Conservation (phyloP, 345 rosid species). For the Eucalyptus marginata region DNA sequence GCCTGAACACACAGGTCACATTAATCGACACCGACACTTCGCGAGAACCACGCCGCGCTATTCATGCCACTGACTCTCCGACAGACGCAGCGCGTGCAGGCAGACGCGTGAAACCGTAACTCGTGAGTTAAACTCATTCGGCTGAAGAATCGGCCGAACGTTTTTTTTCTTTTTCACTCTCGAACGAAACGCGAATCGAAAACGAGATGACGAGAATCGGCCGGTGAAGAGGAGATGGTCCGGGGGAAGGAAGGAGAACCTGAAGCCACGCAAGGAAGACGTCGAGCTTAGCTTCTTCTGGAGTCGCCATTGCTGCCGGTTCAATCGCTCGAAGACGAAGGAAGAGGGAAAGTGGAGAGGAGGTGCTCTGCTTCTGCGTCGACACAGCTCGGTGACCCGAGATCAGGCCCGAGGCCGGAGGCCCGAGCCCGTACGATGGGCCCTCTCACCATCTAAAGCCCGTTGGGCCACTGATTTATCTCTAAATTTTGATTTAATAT, state of each 20-base stretch:
- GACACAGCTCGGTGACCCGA: neutral
- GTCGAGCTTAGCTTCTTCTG: conserved; percentile 38
- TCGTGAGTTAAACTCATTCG: neutral
- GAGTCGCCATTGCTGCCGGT: conserved; percentile 14
- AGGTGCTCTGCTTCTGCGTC: neutral
- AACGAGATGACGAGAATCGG: neutral
- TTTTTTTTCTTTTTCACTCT: neutral
- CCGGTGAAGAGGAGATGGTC: neutral
- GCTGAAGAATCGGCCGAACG: neutral
- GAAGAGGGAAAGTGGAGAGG: neutral
- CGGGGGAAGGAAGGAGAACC: conserved; percentile 9
- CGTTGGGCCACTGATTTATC: neutral
- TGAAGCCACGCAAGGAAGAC: conserved; percentile 54
- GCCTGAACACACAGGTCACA: conserved; percentile 18
- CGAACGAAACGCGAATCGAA: neutral
- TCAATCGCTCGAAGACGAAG: neutral
- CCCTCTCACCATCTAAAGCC: neutral
- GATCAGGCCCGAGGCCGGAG: neutral
- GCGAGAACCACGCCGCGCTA: neutral
- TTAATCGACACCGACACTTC: neutral
- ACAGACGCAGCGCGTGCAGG: neutral
- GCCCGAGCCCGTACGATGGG: neutral
- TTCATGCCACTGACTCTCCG: neutral
- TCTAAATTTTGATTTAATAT: no score
- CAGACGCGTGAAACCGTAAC: neutral